Evolutionary conservation across 768 basidiomycete genomes (phyloP), one percentile per base, ranked within the genome.

Genomic region (Macrolepiota dolichaula): DNA sequence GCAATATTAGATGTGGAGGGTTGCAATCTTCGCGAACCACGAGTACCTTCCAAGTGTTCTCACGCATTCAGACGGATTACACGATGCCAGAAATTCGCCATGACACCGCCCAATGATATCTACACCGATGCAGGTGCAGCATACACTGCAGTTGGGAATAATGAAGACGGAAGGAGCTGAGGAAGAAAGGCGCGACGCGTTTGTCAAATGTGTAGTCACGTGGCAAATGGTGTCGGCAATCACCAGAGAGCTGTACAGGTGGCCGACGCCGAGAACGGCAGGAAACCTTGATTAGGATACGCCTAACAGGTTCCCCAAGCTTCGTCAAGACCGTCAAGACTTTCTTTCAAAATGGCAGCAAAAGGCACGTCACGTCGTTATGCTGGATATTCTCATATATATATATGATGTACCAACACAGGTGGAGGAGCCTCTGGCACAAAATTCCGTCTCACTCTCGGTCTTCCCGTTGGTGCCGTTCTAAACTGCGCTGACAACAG

Each of bases 401-500:
- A 32, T 29, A 22, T n/a, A 51, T 44, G 54, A 50, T 32, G 29
- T 32, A 49, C 55, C 17, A 40, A 17, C 38, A 53, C 54, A 82
- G 79, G 73, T 74, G 81, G 77, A 72, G 81, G 77, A 72, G 85
- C 89, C 65, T 85, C 94, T 70, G 96, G 96, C 73, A 95, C 92
- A 79, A 99, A 98, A 80, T 98, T 89, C 86, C 88, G 95, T 69
- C 82, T 98, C 82, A 96, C 91, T 51, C 86, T 93, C 65, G 92
- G 91, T 92, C 89, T 96, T 56, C 94, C 93, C 63, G 91, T 92
- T 65, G 94, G 93, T 66, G 94, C 94, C 67, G 94, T 97, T 65
- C 81, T 97, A 72, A 96, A 96, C 77, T 97, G 97, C 77, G 95
- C 95, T 54, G 97, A 99, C 83, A 99, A 99, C 88, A 94, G 92